Base-by-base conservation (phyloP, 2,329 filamentous ascomycete species). In the Aspergillus pseudoglaucus region DNA sequence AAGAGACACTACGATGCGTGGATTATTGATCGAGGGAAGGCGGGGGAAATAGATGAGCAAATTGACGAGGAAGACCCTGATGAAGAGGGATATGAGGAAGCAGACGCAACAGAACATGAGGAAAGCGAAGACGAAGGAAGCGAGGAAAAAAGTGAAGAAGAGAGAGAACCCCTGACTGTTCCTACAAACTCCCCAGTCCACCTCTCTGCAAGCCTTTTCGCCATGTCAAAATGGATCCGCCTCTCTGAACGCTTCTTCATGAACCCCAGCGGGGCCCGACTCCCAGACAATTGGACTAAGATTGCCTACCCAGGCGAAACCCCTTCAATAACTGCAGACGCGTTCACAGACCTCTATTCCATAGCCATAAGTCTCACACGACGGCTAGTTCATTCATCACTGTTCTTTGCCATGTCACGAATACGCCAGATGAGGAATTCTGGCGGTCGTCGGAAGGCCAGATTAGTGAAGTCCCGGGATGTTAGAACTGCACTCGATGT, bases 331-430 rank as follows among this genome's bases (percentile, higher is more conserved):
- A 83, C 85, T 55, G 79, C 83, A 6, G 90, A 87, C 1, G 83
- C 87, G 0, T 76, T 94, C n/a, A 76, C 80, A 4, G 88, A 93
- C 56, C 84, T 95, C 40, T 77, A 90, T 59, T 79, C 79, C 7
- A 66, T 95, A 2, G 74, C 79, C 0, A 64, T 86, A 1, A 85
- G 79, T 46, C 55, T 93, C 12, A 90, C 87, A 0, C 81, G 80
- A 49, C 78, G 87, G 10, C 68, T 95, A 1, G 73, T 93, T 2
- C 80, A 87, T 42, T 80, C 85, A 0, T 74, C 81, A 0, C 69
- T 93, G 0, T 86, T 85, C 57, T 79, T 88, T 49, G 80, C 84
- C n/a, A 78, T 80, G 62, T 85, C 85, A 2, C 77, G 88, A 38
- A 68, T 89, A 20, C 77, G 82, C 45, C 74, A 82, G 33, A 68